Evolutionary conservation across 2,329 filamentous ascomycete species (phyloP).

Genomic region (Daldinia sp.): DNA sequence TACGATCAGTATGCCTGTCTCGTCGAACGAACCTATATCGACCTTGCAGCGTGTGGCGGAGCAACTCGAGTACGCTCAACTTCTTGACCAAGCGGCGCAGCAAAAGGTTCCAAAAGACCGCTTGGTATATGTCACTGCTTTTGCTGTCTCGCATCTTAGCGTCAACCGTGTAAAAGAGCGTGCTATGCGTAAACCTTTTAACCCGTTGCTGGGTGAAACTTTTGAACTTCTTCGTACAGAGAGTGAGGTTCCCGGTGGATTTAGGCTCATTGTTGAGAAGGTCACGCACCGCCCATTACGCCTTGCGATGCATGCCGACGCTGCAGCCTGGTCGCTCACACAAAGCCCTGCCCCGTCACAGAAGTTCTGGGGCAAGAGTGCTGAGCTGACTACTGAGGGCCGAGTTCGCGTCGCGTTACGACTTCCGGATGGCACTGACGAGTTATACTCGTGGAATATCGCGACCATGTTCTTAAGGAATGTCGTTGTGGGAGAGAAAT

Average conservation of each 20-base stretch:
- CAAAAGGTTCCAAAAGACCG: slow-evolving; percentile 73
- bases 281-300: slow-evolving; percentile 92
- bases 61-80: slow-evolving; percentile 87
- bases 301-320: slow-evolving; percentile 93
- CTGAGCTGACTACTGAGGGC: slow-evolving; percentile 93
- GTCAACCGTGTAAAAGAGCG: slow-evolving; percentile 87
- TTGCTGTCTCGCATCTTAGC: slow-evolving; percentile 89
- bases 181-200: slow-evolving; percentile 95
- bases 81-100: slow-evolving; percentile 81
- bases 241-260: slow-evolving; percentile 76
- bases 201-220: slow-evolving; percentile 95
- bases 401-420: slow-evolving; percentile 81
- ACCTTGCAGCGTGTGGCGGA: slow-evolving; percentile 90
- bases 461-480: slow-evolving; percentile 94
- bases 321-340: slow-evolving; percentile 84
- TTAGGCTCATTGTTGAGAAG: slow-evolving; percentile 94
- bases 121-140: slow-evolving; percentile 86
- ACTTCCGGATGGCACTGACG: slow-evolving; percentile 74
- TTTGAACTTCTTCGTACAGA: slow-evolving; percentile 92
- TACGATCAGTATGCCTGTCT: slow-evolving; percentile 97
- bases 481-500: slow-evolving; percentile 98
- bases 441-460: slow-evolving; percentile 88
- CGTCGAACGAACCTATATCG: slow-evolving; percentile 92
- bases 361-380: slow-evolving; percentile 99
- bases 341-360: slow-evolving; percentile 91